phyloP scores from a whole-genome alignment of 129 eudicot genomes.

The Calendula officinalis region DNA sequence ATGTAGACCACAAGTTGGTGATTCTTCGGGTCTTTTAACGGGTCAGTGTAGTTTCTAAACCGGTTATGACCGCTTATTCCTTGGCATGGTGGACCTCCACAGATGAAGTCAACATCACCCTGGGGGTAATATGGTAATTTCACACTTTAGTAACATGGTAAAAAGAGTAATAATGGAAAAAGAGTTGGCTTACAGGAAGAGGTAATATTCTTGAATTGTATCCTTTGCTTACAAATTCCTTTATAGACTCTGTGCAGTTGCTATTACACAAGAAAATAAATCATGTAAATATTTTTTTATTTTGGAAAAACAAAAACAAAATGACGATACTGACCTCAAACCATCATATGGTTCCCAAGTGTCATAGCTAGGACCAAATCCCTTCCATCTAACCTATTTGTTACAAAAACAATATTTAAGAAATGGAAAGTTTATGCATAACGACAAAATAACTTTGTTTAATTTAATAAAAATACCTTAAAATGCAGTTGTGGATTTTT shows the following conservation, averaged over 20 bases:
- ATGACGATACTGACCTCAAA: constrained; percentile 37
- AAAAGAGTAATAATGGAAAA: not conserved
- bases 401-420: not conserved
- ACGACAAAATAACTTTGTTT: not conserved
- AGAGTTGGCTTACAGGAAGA: constrained; percentile 51
- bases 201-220: constrained; percentile 55
- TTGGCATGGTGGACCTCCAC: constrained; percentile 95
- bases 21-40: constrained; percentile 59
- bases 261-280: constrained; percentile 31
- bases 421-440: constrained; percentile 1
- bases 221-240: constrained; percentile 54
- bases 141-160: not conserved
- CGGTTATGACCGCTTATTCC: constrained; percentile 81
- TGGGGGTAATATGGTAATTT: constrained; percentile 13
- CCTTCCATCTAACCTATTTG: constrained; percentile 75
- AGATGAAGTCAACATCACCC: constrained; percentile 74
- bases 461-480: constrained; percentile 34
- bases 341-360: constrained; percentile 83
- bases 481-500: constrained; percentile 32
- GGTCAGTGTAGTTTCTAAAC: constrained; percentile 40
- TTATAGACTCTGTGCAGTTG: constrained; percentile 45
- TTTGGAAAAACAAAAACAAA: not conserved
- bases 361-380: constrained; percentile 64
- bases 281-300: not conserved
- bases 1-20: constrained; percentile 65